phyloP scores from a whole-genome alignment of 2,329 filamentous ascomycete species.

The Cordyceps sp. region DNA sequence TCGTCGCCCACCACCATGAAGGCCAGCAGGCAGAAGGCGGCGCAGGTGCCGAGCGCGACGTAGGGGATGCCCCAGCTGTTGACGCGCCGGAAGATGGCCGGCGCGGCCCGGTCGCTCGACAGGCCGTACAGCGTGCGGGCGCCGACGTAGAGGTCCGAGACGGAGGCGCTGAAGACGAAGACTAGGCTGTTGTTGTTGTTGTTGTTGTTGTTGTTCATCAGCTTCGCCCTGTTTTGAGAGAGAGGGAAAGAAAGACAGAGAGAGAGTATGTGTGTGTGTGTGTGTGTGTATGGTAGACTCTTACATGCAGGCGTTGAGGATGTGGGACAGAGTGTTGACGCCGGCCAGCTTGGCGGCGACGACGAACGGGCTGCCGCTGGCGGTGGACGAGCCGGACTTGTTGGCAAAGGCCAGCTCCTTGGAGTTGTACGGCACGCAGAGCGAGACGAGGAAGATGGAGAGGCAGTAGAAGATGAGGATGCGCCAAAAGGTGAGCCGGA shows the following conservation, averaged over 20 bases:
- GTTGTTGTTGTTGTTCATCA: too few relatives aligned
- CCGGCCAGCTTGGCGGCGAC: slow-evolving; percentile 50
- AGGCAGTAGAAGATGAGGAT: slow-evolving; percentile 69
- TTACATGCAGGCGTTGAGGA: slow-evolving; percentile 48
- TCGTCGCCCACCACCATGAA: slow-evolving; percentile 48
- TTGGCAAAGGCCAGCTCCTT: slow-evolving; percentile 40
- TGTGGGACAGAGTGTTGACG: slow-evolving; percentile 44
- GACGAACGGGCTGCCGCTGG: slow-evolving; percentile 51
- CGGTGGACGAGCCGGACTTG: slow-evolving; percentile 15
- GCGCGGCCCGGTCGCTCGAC: slow-evolving; percentile 46
- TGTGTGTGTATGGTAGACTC: too few relatives aligned
- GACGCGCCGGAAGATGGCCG: slow-evolving; percentile 39
- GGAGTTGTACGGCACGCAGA: slow-evolving; percentile 60
- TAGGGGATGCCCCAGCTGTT: slow-evolving; percentile 47
- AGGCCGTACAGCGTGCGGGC: slow-evolving; percentile 52
- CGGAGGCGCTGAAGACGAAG: slow-evolving; percentile 62
- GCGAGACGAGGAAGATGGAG: slow-evolving; percentile 57
- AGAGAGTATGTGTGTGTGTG: too few relatives aligned
- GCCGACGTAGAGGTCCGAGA: slow-evolving; percentile 60
- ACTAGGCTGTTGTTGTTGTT: too few relatives aligned
- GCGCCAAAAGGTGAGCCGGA: slow-evolving; percentile 67
- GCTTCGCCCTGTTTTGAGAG: too few relatives aligned
- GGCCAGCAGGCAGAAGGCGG: slow-evolving; percentile 45
- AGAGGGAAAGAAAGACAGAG: too few relatives aligned
- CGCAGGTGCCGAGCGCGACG: slow-evolving; percentile 34